Base-by-base conservation (phyloP, 257 asterid species). In the Plectranthus barbatus region DNA sequence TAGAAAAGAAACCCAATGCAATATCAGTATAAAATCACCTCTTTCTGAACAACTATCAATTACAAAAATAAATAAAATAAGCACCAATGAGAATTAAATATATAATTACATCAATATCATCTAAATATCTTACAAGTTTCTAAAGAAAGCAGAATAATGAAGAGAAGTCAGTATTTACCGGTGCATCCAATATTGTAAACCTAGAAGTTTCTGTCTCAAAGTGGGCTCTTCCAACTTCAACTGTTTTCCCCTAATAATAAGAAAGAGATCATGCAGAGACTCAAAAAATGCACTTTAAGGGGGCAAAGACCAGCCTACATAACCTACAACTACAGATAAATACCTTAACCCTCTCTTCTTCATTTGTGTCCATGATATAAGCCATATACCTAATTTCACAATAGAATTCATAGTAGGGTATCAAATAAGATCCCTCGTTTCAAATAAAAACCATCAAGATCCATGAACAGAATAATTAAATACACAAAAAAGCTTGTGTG, bases 181-280 rank as follows among this genome's bases (percentile, higher is more conserved):
- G 99, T 42, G 97, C 97, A 90, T 92, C 99, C 86, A 92, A 75
- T 74, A 92, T 92, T 9, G 99, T 92, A 72, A 92, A 90, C 75
- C 99, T 83, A 52, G 97, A 77, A 5, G 94, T 77, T 74, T 87
- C 97, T 57, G 99, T 92, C 86, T 89, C 97, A 74, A 92, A 92
- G 72, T 85, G 95, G n/a, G 97, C 99, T 72, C 97, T 79, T 42
- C 99, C 99, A 54, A 92, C 99, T 79, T 92, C 99, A 76, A 92
- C 96, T n/a, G 99, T 92, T 83, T 76, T 92, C 14, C 99, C 99
- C 99, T 89, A 31, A 66, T 58, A 12, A 34, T 21, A 17, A 10
- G 8, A 36, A 46, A 49, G 49, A 9, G 29, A 23, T 40, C 76
- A 64, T 10, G 4, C 31, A 65, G 14, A 34, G 7, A 66, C 47